Evolutionary conservation across 371 early-diverging fungal species (phyloP).

Genomic region (Circinella minor): DNA sequence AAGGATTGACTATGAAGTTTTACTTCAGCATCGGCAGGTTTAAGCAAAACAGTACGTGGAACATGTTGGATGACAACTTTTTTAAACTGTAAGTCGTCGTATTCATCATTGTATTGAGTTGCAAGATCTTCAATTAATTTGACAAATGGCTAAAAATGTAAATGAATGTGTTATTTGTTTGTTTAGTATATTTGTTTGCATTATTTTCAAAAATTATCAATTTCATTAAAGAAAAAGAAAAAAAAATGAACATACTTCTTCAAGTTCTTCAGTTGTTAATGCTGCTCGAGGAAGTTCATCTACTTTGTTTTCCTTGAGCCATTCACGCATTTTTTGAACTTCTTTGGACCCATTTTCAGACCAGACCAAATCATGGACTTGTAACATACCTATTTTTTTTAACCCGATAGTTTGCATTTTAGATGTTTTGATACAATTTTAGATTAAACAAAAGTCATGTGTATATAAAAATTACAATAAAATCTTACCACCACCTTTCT

Average conservation of each 20-base stretch:
- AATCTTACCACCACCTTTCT: conserved; percentile 32
- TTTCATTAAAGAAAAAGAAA: no score
- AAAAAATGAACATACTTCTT: conserved; percentile 45
- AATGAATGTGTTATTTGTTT: not conserved
- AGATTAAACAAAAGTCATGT: not conserved
- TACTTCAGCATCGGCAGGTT: conserved; percentile 77
- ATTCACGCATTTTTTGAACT: conserved; percentile 58
- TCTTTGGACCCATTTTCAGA: conserved; percentile 31
- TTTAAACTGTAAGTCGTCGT: conserved; percentile 48
- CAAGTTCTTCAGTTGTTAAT: conserved; percentile 69
- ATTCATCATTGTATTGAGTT: conserved; percentile 37
- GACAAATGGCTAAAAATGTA: conserved; percentile 35
- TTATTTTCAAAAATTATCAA: not conserved
- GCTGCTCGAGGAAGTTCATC: conserved; percentile 71
- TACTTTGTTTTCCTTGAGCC: conserved; percentile 69
- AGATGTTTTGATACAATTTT: not conserved
- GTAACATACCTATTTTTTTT: conserved; percentile 25
- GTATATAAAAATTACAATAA: not conserved
- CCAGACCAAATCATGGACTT: conserved; percentile 37
- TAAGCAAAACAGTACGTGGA: conserved; percentile 72
- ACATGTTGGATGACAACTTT: conserved; percentile 65
- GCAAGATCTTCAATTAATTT: conserved; percentile 61
- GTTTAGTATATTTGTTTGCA: not conserved
- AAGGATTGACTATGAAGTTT: conserved; percentile 79
- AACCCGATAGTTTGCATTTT: no score